phyloP scores from a whole-genome alignment of 2,329 filamentous ascomycete species.

The Epicoccum nigrum region DNA sequence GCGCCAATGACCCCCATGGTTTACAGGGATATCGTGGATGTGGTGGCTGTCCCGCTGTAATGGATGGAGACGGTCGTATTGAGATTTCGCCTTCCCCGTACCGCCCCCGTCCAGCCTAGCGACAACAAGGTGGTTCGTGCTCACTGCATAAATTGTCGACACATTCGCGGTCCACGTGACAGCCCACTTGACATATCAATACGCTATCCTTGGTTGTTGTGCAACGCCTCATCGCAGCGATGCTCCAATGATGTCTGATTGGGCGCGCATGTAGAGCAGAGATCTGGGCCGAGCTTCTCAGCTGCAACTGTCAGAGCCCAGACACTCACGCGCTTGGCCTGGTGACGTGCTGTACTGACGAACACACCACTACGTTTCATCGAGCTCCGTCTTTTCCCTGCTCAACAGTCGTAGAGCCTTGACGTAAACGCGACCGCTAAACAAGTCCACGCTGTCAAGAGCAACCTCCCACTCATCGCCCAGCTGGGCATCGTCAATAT shows the following conservation, averaged over 20 bases:
- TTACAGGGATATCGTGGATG: conserved; percentile 28
- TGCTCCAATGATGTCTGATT: neutral
- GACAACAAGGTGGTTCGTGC: neutral
- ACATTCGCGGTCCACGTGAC: conserved; percentile 20
- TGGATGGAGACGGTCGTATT: conserved; percentile 15
- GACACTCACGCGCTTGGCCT: neutral
- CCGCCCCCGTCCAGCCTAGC: conserved; percentile 7
- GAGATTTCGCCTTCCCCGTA: conserved; percentile 14
- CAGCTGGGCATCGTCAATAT: conserved; percentile 25
- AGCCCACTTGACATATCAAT: neutral
- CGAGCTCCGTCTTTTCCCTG: conserved; percentile 21
- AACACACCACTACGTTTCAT: neutral
- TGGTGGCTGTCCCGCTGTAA: conserved; percentile 23
- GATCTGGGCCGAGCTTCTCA: conserved; percentile 1
- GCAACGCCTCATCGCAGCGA: conserved; percentile 25
- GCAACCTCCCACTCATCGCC: conserved; percentile 57
- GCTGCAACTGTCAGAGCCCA: neutral
- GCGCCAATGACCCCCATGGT: conserved; percentile 35
- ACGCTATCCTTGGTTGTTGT: conserved; percentile 22
- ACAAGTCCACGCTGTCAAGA: conserved; percentile 48
- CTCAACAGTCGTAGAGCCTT: conserved; percentile 48
- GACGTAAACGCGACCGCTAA: conserved; percentile 36
- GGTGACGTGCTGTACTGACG: neutral
- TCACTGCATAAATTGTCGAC: conserved; percentile 2
- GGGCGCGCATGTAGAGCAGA: neutral